A percentile compares a stretch with the other conserved stretches of the same genome.
Conservation (phyloP, 2,329 filamentous ascomycete species). For the Phaeosphaeria sp. region DNA sequence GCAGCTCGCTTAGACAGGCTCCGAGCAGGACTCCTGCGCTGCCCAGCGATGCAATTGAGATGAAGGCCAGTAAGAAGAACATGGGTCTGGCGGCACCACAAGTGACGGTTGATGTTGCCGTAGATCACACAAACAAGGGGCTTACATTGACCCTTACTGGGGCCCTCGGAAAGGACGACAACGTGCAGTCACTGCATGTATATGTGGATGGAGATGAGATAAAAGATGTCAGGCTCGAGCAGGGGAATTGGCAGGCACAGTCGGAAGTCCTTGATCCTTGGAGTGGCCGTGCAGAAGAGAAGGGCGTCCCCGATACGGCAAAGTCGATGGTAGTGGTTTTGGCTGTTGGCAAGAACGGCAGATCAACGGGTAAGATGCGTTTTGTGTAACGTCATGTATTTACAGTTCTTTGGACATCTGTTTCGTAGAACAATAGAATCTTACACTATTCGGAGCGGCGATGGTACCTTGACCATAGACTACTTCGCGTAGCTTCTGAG, state of each 20-base stretch:
- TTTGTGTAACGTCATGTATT: not conserved
- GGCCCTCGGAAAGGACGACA: not conserved
- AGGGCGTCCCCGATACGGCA: constrained; percentile 6
- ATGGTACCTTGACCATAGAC: too few species aligned
- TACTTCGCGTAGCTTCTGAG: too few species aligned
- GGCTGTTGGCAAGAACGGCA: not conserved
- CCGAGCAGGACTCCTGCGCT: not conserved
- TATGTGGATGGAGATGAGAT: not conserved
- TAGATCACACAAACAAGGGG: not conserved
- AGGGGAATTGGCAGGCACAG: not conserved
- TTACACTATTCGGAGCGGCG: too few species aligned
- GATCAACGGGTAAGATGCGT: not conserved
- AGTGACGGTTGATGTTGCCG: not conserved
- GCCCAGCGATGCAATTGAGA: not conserved
- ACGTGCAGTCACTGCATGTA: not conserved
- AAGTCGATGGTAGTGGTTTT: constrained; percentile 1
- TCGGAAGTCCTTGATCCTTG: not conserved
- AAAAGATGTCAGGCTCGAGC: not conserved
- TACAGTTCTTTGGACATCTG: too few species aligned
- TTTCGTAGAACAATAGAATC: too few species aligned
- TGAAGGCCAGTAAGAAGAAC: not conserved
- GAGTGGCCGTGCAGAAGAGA: constrained; percentile 1
- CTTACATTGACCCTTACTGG: not conserved
- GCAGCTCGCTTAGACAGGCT: not conserved
- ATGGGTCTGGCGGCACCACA: not conserved